Evolutionary conservation across 768 basidiomycete species (phyloP), one percentile per base, ranked within the genome.

Genomic region (Cubamyces lactineus): DNA sequence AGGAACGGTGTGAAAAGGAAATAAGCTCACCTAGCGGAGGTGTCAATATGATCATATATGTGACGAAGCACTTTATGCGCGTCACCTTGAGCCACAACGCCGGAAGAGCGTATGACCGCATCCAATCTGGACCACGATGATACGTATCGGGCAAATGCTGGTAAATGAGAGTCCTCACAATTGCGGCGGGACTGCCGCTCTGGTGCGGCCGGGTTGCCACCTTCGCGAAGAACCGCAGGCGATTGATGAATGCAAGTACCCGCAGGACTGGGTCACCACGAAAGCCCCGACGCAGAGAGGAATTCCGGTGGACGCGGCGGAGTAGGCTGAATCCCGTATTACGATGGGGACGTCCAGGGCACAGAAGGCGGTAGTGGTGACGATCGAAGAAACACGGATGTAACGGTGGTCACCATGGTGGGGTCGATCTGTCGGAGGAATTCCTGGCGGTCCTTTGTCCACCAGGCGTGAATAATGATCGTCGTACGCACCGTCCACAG

Each of bases 11-110:
- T 16, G 5, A 23, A 50, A 40, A 1, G 42, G 57, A 30, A 59
- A 21, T 15, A 21, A 19, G 17, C 49, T 19, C 30, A 17, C 49
- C 28, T 23, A 11, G 23, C 34, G 1, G 16, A 24, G 13, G 28
- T 5, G n/a, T 34, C 57, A 59, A 59, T 59, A 51, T 59, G 57
- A 59, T 59, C 57, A 59, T 59, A 59, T 59, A 26, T 30, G 57
- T 50, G 57, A 50, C 47, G 57, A 59, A 43, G 57, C 8, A 15
- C n/a, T 40, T 34, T 28, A 28, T 5, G 41, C 38, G 57, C 57
- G 34, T 59, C 57, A 59, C 49, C 57, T 21, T 19, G 15, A 52
- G 41, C 50, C 57, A 52, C 42, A 40, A 11, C 49, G 21, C 49
- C 57, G 49, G 49, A 28, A 51, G 49, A 52, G 57, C 40, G 57